Percentiles rank a stretch among this genome's conserved stretches.
These are phyloP conservation scores for Penicillium crystallinum DNA, from an alignment of 495 filamentous ascomycete genomes.

Conservation along the genomic window DNA sequence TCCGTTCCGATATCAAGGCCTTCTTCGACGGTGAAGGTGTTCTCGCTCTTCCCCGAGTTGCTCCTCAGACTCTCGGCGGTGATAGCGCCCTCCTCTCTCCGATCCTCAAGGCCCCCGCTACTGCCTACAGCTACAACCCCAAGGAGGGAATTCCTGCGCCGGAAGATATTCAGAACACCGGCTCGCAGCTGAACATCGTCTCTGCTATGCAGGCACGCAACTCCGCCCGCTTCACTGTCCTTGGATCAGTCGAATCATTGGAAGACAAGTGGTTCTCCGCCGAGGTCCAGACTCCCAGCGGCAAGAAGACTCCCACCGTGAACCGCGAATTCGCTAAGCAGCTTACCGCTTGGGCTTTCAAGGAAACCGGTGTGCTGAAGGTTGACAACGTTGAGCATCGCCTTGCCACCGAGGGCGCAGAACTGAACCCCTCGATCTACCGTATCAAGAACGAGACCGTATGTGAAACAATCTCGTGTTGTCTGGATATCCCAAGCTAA, in stretches of 20 bases:
- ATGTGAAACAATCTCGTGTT: constrained; percentile 34
- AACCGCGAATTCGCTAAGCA: constrained; percentile 85
- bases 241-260: constrained; percentile 82
- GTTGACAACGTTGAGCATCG: constrained; percentile 81
- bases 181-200: constrained; percentile 74
- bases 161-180: constrained; percentile 79
- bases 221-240: constrained; percentile 81
- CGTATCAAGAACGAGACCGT: constrained; percentile 96
- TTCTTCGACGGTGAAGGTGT: constrained; percentile 68
- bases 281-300: constrained; percentile 59
- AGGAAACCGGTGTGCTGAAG: constrained; percentile 84
- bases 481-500: constrained; percentile 21
- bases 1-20: constrained; percentile 67
- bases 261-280: constrained; percentile 87
- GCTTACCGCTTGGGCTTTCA: constrained; percentile 85
- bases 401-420: constrained; percentile 48
- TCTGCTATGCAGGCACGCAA: constrained; percentile 87
- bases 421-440: constrained; percentile 82
- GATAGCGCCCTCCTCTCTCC: constrained; percentile 69
- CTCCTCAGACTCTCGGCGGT: constrained; percentile 76
- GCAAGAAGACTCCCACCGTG: constrained; percentile 55
- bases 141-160: constrained; percentile 73
- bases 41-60: constrained; percentile 73
- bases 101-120: constrained; percentile 71
- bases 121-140: constrained; percentile 90